Conservation (phyloP, 1,139 yeast species). For the Hemisphaericaspora xylanilytica region DNA sequence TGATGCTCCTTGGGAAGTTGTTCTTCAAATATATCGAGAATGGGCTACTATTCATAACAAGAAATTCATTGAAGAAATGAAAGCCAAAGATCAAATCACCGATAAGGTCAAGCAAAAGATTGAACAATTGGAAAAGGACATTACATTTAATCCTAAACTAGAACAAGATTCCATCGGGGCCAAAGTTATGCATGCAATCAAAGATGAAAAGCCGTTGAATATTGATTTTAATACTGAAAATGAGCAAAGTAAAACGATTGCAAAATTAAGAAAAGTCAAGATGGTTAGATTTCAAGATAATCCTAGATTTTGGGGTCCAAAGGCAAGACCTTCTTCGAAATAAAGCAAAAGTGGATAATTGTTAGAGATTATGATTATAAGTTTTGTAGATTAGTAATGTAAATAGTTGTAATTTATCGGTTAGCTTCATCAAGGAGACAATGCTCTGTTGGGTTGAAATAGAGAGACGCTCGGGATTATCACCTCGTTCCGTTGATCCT, state of each 20-base stretch:
- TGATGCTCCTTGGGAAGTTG: conserved; percentile 77
- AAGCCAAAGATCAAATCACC: conserved; percentile 20
- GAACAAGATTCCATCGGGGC: conserved; percentile 56
- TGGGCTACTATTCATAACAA: conserved; percentile 54
- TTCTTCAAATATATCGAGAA: conserved; percentile 69
- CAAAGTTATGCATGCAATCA: conserved; percentile 50
- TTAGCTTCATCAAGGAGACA: too few relatives aligned
- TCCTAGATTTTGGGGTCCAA: conserved; percentile 98
- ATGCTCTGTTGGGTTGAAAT: too few relatives aligned
- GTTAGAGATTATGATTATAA: too few relatives aligned
- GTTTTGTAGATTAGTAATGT: too few relatives aligned
- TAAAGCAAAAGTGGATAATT: too few relatives aligned
- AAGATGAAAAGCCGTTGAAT: conserved; percentile 22
- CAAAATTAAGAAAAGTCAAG: conserved; percentile 66
- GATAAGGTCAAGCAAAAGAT: conserved; percentile 36
- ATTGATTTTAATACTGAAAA: conserved; percentile 52
- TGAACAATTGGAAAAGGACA: conserved; percentile 25
- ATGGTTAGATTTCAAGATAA: conserved; percentile 87
- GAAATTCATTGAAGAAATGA: conserved; percentile 31
- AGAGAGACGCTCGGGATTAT: too few relatives aligned
- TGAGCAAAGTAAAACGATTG: conserved; percentile 53
- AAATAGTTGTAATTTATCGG: too few relatives aligned
- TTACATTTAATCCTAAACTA: conserved; percentile 34
- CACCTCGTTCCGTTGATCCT: too few relatives aligned
- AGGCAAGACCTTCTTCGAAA: conserved; percentile 55